Base-by-base conservation (phyloP, 1,284 basidiomycete species). In the Lentinula novae-zelandiae region DNA sequence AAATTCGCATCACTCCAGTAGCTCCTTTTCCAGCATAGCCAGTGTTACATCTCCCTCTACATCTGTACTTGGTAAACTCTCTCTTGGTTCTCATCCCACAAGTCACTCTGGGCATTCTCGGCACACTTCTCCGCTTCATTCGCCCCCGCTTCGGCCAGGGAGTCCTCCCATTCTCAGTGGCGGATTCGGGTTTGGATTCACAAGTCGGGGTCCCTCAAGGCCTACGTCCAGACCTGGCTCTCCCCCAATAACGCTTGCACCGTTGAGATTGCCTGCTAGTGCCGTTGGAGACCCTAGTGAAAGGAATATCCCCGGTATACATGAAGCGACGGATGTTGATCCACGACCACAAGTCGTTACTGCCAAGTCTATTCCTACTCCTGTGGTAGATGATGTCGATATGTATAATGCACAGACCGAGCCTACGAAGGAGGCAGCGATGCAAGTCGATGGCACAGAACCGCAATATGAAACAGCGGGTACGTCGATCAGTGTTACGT, bases 241-340 rank as follows among this genome's bases (percentile, higher is more conserved):
- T 9, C 89, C 89, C 17, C 89, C 89, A 3, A 90, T 91, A 60
- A 84, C 77, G 57, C 73, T 91, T 8, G 80, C 89, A 27, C 89
- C 89, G 56, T 70, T 90, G 51, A 86, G 85, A 68, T 71, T 82
- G 46, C 57, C 57, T 27, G 17, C 51, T 2, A 53, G 34, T 38
- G n/a, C 36, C 9, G 34, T 34, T 31, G 49, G 31, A 15, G 49
- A 50, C 6, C 49, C 31, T 5, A 34, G 49, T 12, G 51, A 53
- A 9, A 53, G 51, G 51, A 53, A 53, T 12, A 53, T 53, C 17
- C 51, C 51, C 9, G 51, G 51, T 9, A 53, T 53, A 53, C 51
- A 22, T n/a, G 33, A 53, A 17, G 51, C 51, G 3, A 53, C 51
- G 6, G 34, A 34, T 38, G 34, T 20, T 22, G 34, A 38, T 13